Evolutionary conservation across 495 filamentous ascomycete species (phyloP).

Genomic region (Lepraria neglecta): DNA sequence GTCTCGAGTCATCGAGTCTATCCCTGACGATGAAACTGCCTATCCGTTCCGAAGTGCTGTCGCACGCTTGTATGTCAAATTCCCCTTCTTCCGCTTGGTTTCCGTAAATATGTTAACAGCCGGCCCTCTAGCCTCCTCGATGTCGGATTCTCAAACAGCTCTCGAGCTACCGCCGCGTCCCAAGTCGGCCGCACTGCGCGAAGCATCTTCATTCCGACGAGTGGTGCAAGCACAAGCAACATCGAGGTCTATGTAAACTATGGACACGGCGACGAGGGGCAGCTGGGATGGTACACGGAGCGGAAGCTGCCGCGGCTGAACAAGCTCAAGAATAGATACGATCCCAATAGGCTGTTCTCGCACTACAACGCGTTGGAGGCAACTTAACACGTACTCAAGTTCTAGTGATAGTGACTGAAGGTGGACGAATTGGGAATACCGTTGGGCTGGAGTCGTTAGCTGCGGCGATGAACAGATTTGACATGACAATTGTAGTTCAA

Average conservation of each 20-base stretch:
- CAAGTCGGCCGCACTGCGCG: constrained; percentile 18
- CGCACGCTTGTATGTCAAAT: constrained; percentile 30
- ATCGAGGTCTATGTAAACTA: constrained; percentile 36
- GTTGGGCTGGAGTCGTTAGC: too few species aligned
- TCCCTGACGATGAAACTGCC: constrained; percentile 29
- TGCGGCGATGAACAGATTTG: too few species aligned
- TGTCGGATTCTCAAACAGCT: constrained; percentile 10
- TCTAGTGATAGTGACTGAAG: background rate
- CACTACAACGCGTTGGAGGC: constrained; percentile 16
- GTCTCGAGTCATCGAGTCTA: constrained; percentile 17
- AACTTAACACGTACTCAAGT: constrained; percentile 1
- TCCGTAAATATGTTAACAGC: background rate
- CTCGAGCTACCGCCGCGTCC: background rate
- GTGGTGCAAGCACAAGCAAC: constrained; percentile 25
- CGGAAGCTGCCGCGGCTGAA: constrained; percentile 30
- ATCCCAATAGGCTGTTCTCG: constrained; percentile 27
- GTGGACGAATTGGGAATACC: too few species aligned
- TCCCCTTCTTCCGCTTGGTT: background rate
- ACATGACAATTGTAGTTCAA: too few species aligned
- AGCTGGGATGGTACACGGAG: constrained; percentile 25
- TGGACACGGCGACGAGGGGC: constrained; percentile 38
- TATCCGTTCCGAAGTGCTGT: constrained; percentile 34
- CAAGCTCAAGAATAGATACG: constrained; percentile 32
- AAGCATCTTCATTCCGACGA: constrained; percentile 24
- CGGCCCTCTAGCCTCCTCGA: constrained; percentile 12